Base-by-base conservation (phyloP, 495 filamentous ascomycete species). In the Corynascus novoguineensis region DNA sequence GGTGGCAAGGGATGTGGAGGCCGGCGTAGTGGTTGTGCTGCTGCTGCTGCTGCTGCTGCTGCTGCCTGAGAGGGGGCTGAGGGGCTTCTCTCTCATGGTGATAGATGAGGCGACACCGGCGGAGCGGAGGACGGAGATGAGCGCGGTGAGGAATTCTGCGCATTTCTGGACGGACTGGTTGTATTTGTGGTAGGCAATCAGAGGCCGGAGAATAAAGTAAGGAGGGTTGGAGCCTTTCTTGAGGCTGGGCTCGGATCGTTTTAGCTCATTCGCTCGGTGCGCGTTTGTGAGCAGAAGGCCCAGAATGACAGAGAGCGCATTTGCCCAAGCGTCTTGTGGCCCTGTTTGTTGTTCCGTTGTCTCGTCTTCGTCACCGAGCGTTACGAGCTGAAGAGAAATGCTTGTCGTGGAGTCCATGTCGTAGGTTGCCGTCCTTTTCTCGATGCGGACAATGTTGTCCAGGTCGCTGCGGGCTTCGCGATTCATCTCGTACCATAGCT, bases 401-500 rank as follows among this genome's bases (percentile, higher is more conserved):
- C 50, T 52, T 14, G 27, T 52, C 14, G 47, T 57, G 17, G 75
- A 59, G 8, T 78, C 74, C 3, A 80, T 64, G n/a, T 80, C 73
- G 61, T 84, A 81, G n/a, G 68, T 81, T 40, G 86, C 75, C 40
- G 75, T 73, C 53, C 80, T 82, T 28, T 81, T 78, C 27, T 77
- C 74, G 5, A 83, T 76, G 15, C 78, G 81, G 11, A 96, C 84
- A 9, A 84, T 80, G 22, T 83, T 81, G 40, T 79, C 80, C 10
- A 82, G 77, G 35, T 95, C 72, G 0, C 78, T 72, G 6, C 89
- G 83, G 2, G 87, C 85, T 71, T 99, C 95, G 11, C 87, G 81
- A 46, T 85, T 83, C 21, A 99, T 69, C 69, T 97, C 93, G 59
- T 95, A 84, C 78, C 90, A 95, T n/a, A 99, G 71, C 66, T 99